Base-by-base conservation (phyloP, 768 basidiomycete species). In the Trametes coccinea region DNA sequence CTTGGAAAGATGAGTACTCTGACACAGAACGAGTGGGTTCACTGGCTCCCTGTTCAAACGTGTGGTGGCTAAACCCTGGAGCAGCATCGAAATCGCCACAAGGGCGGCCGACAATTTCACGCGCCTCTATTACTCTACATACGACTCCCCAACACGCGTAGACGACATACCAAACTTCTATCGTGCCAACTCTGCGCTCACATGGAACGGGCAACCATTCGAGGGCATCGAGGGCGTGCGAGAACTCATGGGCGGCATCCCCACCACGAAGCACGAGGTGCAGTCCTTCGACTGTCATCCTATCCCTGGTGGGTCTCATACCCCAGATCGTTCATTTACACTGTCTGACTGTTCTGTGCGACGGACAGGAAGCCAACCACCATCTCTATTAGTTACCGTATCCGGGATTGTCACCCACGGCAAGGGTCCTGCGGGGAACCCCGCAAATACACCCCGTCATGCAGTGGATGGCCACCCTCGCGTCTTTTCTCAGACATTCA, bases 281-380 rank as follows among this genome's bases (percentile, higher is more conserved):
- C 88, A 91, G 71, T 92, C 90, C 16, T 92, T 92, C 65, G 93
- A 94, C 71, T 94, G 93, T 67, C 92, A 94, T 72, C 89, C 93
- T 39, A 92, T 94, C 61, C 89, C 91, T 74, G 90, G 92, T 89
- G 40, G 27, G 75, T 64, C 33, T 33, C 33, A 40, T 9, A 29
- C 59, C 43, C 56, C 61, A 53, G 29, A 14, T 53, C 46, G 46
- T 34, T 39, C 45, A 45, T 14, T 44, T 5, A 14, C 39, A 40
- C 29, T 47, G 17, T 46, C 16, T 57, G 22, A 45, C 50, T 8
- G 33, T 8, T 47, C 34, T 13, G 17, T 6, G 7, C 9, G 9
- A 34, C 16, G 22, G 52, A 9, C 66, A 92, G 91, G 89, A 53
- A 86, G 83, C 17, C 84, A 86, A 49, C 92, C 92, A 0, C 90